Conservation (phyloP, 140 eudicot genomes). For the Ambrosia hybrid region DNA sequence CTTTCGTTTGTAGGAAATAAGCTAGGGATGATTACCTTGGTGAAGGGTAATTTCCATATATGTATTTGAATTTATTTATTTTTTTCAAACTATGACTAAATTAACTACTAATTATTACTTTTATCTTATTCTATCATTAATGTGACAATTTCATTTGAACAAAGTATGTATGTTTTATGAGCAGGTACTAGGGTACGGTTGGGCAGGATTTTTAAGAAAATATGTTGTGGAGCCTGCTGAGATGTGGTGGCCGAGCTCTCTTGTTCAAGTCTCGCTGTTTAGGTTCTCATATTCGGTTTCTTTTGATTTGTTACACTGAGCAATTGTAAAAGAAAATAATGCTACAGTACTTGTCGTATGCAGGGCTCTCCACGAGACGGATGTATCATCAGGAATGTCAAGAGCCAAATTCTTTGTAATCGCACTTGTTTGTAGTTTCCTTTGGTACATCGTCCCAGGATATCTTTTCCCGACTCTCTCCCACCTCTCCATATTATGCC, state of each 20-base stretch:
- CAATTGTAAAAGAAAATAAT: no score
- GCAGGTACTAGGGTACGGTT: conserved; percentile 56
- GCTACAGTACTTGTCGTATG: not conserved
- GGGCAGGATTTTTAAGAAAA: conserved; percentile 56
- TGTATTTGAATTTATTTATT: no score
- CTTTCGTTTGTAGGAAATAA: no score
- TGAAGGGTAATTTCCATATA: no score
- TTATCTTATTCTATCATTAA: no score
- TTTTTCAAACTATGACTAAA: no score
- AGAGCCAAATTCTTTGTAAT: conserved; percentile 60
- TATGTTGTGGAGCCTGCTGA: conserved; percentile 56
- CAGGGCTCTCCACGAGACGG: conserved; percentile 73
- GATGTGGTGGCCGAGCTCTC: conserved; percentile 56
- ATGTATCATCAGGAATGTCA: conserved; percentile 37
- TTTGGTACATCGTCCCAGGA: conserved; percentile 37
- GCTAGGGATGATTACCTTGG: no score
- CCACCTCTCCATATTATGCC: conserved; percentile 51
- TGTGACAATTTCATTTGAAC: no score
- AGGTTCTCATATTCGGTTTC: conserved; percentile 36
- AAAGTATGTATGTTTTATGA: not conserved
- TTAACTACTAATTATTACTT: no score
- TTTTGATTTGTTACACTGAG: not conserved
- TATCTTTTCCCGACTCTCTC: conserved; percentile 33
- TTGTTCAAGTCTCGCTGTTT: no score
- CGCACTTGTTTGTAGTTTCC: conserved; percentile 56